Evolutionary conservation across 2,329 filamentous ascomycete species (phyloP), one percentile per base, ranked within the genome.

Genomic region (Aureobasidium sp.): DNA sequence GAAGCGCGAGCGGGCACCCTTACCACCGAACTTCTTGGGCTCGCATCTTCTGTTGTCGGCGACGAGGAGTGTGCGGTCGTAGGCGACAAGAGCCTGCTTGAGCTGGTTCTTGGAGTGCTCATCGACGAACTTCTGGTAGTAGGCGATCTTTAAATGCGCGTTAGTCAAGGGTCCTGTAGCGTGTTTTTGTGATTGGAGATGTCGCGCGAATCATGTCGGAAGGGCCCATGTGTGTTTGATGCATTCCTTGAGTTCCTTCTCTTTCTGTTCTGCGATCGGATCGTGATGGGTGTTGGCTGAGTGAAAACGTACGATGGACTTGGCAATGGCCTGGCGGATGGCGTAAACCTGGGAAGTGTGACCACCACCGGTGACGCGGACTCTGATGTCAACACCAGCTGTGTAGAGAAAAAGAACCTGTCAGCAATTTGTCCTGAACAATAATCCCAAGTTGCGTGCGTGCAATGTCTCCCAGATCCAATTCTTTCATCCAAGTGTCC

Each of bases 61-160:
- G 74, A 99, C 94, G 76, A 99, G 89, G 71, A 99, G 88, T 77
- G 91, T 96, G 76, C 91, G 87, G 85, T 96, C 91, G 85, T 93
- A 99, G 79, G 91, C 86, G 75, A 93, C 90, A 72, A 99, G 87
- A 71, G 90, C 90, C 82, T 93, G 89, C 91, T 97, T 99, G 76
- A 99, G 86, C 82, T 91, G 85, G 87, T 97, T 97, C 90, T 99
- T 99, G 84, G 89, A 91, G 89, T 97, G 92, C 89, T 99, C 94
- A 78, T 99, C 94, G 81, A 97, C 91, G 83, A 88, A 99, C 86
- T 99, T 97, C 84, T 97, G 93, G 89, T 97, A 97, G 89, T 97
- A 97, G 80, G 91, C 89, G 76, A 96, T 75, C 74, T 76, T 21
- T 69, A 27, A 32, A 42, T 39, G 54, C 39, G 48, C 49, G 58